These are phyloP conservation scores for Phytophthora litchii DNA, from an alignment of 352 stramenopile genomes.

Conservation along the genomic window DNA sequence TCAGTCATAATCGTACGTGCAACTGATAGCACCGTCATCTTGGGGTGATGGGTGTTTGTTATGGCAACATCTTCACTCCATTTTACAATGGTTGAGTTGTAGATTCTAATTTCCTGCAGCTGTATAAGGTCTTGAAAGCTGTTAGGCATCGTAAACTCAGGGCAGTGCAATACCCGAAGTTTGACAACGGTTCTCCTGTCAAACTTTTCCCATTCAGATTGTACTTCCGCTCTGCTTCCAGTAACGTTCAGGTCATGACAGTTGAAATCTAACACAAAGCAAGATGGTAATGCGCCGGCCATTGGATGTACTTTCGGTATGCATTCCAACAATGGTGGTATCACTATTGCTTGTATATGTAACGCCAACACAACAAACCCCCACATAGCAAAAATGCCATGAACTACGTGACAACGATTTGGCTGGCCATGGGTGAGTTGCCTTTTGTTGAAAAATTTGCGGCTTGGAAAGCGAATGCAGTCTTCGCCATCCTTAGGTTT, in stretches of 20 bases:
- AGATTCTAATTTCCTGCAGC: constrained; percentile 37
- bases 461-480: background rate
- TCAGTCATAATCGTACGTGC: constrained; percentile 32
- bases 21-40: constrained; percentile 37
- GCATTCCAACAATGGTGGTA: constrained; percentile 12
- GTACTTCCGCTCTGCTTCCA: constrained; percentile 6
- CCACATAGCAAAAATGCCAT: constrained; percentile 21
- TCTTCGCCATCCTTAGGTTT: background rate
- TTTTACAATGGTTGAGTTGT: constrained; percentile 41
- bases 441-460: background rate
- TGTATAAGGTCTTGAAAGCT: constrained; percentile 33
- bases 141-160: constrained; percentile 33
- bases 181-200: constrained; percentile 28
- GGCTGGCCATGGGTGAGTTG: background rate
- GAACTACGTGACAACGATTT: background rate
- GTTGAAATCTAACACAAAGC: constrained; percentile 42
- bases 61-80: constrained; percentile 37
- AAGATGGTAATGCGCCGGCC: constrained; percentile 32
- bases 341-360: constrained; percentile 17
- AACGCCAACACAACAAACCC: constrained; percentile 23
- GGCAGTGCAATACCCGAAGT: constrained; percentile 36
- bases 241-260: constrained; percentile 21
- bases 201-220: constrained; percentile 19
- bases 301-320: constrained; percentile 33
- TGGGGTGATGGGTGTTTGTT: constrained; percentile 31